Conservation (phyloP, 495 filamentous ascomycete species). For the Terfezia claveryi region DNA sequence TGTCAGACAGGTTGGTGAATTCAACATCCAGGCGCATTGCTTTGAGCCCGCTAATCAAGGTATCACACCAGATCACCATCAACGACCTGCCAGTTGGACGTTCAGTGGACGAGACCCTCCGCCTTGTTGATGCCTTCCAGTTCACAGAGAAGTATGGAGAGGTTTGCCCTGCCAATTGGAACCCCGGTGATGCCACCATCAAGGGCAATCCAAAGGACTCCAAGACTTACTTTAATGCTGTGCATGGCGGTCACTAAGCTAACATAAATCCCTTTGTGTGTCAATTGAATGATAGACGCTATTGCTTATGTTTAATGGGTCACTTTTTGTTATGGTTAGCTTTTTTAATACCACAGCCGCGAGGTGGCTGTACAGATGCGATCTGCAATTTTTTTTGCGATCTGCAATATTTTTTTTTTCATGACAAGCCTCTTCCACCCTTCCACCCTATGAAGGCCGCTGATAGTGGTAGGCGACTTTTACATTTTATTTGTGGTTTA, state of each 20-base stretch:
- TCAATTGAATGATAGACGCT: too few species aligned
- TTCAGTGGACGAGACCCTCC: slow-evolving; percentile 34
- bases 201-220: slow-evolving; percentile 29
- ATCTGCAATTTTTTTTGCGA: too few species aligned
- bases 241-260: slow-evolving; percentile 7
- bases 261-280: too few species aligned
- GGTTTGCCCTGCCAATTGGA: slow-evolving; percentile 37
- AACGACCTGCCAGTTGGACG: slow-evolving; percentile 38
- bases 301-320: too few species aligned
- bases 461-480: too few species aligned
- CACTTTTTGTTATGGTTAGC: too few species aligned
- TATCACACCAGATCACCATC: slow-evolving; percentile 28
- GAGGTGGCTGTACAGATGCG: too few species aligned
- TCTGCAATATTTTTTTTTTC: too few species aligned
- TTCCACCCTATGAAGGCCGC: too few species aligned
- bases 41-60: neutral
- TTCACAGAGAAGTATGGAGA: slow-evolving; percentile 40
- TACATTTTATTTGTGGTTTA: too few species aligned
- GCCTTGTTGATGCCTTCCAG: slow-evolving; percentile 36
- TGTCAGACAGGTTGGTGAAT: slow-evolving; percentile 24
- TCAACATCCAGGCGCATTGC: neutral
- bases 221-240: slow-evolving; percentile 25
- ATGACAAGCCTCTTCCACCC: too few species aligned
- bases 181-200: slow-evolving; percentile 30
- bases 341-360: too few species aligned